A percentile compares a stretch with the other conserved stretches of the same genome.
Evolutionary conservation across 78 protist species (phyloP).

Genomic region (Chrysochromulina parva): DNA sequence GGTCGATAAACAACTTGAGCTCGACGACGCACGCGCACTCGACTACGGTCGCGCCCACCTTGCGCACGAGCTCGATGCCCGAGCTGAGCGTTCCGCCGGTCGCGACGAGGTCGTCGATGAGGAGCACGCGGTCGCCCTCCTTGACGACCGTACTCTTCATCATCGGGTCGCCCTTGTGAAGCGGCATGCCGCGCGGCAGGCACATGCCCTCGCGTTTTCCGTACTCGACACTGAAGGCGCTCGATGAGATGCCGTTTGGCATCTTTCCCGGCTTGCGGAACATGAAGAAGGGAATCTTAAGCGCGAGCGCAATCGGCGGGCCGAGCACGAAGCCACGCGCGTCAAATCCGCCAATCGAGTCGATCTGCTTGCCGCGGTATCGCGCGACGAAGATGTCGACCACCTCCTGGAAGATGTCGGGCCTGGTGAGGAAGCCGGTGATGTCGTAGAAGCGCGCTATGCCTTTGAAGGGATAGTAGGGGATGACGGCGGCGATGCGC

Average conservation of each 20-base stretch:
- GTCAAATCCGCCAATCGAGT: slow-evolving; percentile 1
- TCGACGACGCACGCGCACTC: slow-evolving; percentile 19
- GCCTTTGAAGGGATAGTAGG: background rate
- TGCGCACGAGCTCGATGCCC: background rate
- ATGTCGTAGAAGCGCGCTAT: slow-evolving; percentile 11
- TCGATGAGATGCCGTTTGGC: background rate
- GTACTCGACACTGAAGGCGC: background rate
- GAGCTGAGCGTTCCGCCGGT: slow-evolving; percentile 24
- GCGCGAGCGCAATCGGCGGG: background rate
- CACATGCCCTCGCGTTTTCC: background rate
- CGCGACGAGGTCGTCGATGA: slow-evolving; percentile 21
- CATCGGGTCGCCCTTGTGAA: background rate
- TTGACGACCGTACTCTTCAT: background rate
- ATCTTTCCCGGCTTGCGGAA: slow-evolving; percentile 2
- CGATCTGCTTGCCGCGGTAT: background rate
- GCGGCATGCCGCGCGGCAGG: background rate
- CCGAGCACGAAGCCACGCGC: slow-evolving; percentile 1
- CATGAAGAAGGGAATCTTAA: slow-evolving; percentile 4
- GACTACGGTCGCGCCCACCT: background rate
- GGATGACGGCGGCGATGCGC: background rate
- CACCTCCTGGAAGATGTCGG: background rate
- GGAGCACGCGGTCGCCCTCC: background rate
- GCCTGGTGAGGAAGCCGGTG: background rate
- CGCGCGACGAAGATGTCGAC: background rate
- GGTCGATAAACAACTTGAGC: background rate